Base-by-base conservation (phyloP, 768 basidiomycete genomes). In the Boletus eberwhitei region DNA sequence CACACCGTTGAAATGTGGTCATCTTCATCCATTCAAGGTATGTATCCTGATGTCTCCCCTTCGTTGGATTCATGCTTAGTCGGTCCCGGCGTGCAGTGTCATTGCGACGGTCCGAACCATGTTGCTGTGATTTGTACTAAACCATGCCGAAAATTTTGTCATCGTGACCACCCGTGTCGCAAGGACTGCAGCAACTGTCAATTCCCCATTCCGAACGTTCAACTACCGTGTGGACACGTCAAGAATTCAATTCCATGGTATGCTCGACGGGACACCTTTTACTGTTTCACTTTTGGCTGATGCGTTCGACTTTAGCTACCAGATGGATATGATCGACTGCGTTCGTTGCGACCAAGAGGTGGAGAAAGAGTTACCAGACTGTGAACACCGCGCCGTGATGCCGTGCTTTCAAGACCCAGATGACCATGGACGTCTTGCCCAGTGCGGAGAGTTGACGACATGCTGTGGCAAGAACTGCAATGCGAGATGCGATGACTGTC, bases 11-110 rank as follows among this genome's bases (percentile, higher is more conserved):
- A 66, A 70, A 21, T 88, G 87, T 59, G 87, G 87, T 3, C 87
- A 88, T 62, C 67, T 75, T 3, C 88, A 87, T 61, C 81, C 83
- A 0, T 84, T 76, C 55, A 81, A 82, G 68, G 85, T 84, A 64
- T 37, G 67, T 16, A 50, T 2, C 11, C 12, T 36, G 12, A 9
- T 5, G n/a, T 14, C 8, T 22, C 40, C 31, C 32, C 3, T 17
- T 9, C 11, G 16, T 41, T 26, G 6, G 2, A 16, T 42, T 3
- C n/a, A 12, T 5, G 4, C 26, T 31, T 4, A 36, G 36, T 35
- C 29, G 21, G 5, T 24, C 17, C 22, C 41, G 34, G 9, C 9
- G 36, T 51, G 8, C 55, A 87, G 81, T 87, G 86, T 53, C 85
- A 87, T 55, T 74, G 79, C 0, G 86, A 85, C 45, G 80, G 84